Base-by-base conservation (phyloP, 208 protist genomes). In the Endotrypanum monterogeii region DNA sequence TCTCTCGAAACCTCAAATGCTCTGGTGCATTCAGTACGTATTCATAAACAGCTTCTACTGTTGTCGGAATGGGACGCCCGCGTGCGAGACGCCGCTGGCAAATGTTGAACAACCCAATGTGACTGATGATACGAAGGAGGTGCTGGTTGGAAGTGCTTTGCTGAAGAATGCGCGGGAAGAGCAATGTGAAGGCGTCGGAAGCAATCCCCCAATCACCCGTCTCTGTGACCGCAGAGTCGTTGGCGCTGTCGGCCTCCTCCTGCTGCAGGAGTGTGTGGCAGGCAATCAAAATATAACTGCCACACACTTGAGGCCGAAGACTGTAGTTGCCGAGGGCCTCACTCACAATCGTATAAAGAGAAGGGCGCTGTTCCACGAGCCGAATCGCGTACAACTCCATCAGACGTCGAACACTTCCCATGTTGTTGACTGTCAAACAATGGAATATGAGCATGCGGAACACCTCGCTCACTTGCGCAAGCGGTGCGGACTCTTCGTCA, bases 121-220 rank as follows among this genome's bases (percentile, higher is more conserved):
- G 91, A 65, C 83, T 94, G 66, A 97, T 94, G 70, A 96, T 90
- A 63, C 93, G 93, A 41, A 97, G 81, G n/a, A 97, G 75, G 74
- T 97, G 91, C 78, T 97, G 93, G 79, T 95, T 87, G n/a, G 89
- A 95, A 3, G 85, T 91, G 65, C 89, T 88, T 73, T 94, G 90
- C 80, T 95, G 93, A 52, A 97, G 83, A 61, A 97, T 73, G 30
- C 85, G 86, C 1, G 86, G 85, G 28, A 97, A 86, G 23, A 97
- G 80, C 5, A 70, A 65, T 1, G 74, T 54, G 37, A 88, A 87
- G 18, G 88, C 48, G 50, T 39, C 80, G 55, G n/a, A 51, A 61
- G 66, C 74, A 51, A 70, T 70, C 52, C n/a, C 74, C 46, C 58
- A 77, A 50, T 58, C 65, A 18, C 23, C 44, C 0, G 55, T 46